Percentiles rank a stretch among this genome's conserved stretches.
phyloP scores from a whole-genome alignment of 208 protist genomes.

The Phytomonas sp. region DNA sequence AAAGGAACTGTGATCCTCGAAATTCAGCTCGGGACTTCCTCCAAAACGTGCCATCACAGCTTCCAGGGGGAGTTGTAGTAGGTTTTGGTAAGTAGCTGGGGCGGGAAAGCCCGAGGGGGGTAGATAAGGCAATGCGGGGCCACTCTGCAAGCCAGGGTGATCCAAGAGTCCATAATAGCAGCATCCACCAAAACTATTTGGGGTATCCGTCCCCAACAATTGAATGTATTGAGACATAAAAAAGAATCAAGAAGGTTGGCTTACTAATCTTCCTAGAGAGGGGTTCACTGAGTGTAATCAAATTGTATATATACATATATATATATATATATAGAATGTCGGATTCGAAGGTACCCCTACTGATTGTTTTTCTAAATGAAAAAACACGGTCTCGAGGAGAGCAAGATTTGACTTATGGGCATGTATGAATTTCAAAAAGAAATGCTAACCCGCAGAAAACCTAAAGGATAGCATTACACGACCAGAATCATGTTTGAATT shows the following conservation, averaged over 20 bases:
- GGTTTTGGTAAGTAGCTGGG: too few species aligned
- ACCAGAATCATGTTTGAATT: not conserved
- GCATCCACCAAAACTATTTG: constrained; percentile 65
- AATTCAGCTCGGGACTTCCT: too few species aligned
- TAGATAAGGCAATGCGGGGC: not conserved
- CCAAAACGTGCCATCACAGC: too few species aligned
- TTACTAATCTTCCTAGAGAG: not conserved
- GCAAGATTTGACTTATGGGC: not conserved
- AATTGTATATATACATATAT: not conserved
- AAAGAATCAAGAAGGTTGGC: not conserved
- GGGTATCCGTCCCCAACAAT: constrained; percentile 68
- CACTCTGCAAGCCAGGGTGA: constrained; percentile 23
- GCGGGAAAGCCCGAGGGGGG: too few species aligned
- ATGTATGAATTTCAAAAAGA: not conserved
- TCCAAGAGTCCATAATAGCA: constrained; percentile 63
- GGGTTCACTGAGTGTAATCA: not conserved
- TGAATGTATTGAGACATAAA: constrained; percentile 59
- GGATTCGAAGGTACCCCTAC: not conserved
- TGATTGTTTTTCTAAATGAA: not conserved
- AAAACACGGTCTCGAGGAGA: not conserved
- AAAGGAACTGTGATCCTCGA: too few species aligned
- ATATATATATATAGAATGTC: not conserved
- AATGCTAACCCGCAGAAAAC: not conserved
- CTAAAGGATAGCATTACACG: not conserved
- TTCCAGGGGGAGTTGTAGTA: too few species aligned